These are phyloP conservation scores for Elongisporangium anandrum DNA, from an alignment of 352 stramenopile genomes.

Conservation along the genomic window DNA sequence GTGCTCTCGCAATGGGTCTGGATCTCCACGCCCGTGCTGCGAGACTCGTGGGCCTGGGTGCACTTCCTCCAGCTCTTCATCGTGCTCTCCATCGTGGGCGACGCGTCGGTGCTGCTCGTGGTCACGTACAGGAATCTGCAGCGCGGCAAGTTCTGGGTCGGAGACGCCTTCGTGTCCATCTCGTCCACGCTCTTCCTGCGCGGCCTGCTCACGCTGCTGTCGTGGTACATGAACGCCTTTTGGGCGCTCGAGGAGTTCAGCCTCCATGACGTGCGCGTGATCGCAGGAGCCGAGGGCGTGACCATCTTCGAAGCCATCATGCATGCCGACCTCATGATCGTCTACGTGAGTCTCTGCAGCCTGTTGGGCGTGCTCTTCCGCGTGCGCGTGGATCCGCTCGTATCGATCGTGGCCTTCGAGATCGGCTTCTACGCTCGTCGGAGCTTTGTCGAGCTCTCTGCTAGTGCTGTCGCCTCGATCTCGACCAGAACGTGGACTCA, in stretches of 20 bases:
- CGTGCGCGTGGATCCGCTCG: slow-evolving; percentile 20
- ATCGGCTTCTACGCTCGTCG: slow-evolving; percentile 13
- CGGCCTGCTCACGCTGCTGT: slow-evolving; percentile 17
- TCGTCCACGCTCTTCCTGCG: slow-evolving; percentile 17
- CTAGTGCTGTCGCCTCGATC: background rate
- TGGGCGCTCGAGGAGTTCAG: slow-evolving; percentile 35
- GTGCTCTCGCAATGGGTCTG: slow-evolving; percentile 16
- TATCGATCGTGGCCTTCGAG: slow-evolving; percentile 25
- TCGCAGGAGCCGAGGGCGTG: slow-evolving; percentile 9
- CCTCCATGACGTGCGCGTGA: slow-evolving; percentile 15
- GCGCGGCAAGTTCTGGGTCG: slow-evolving; percentile 33
- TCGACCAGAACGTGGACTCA: background rate
- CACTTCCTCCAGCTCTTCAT: slow-evolving; percentile 36
- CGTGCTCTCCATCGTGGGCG: slow-evolving; percentile 19
- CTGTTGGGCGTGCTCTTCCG: slow-evolving; percentile 19
- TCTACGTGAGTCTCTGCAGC: slow-evolving; percentile 19
- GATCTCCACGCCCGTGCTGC: slow-evolving; percentile 10
- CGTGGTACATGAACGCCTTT: slow-evolving; percentile 28
- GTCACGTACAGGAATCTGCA: slow-evolving; percentile 26
- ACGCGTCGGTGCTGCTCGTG: slow-evolving; percentile 21
- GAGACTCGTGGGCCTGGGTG: slow-evolving; percentile 37
- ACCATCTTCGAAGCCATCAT: slow-evolving; percentile 24
- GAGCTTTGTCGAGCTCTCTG: background rate
- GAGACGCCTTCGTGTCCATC: slow-evolving; percentile 33
- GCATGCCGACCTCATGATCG: slow-evolving; percentile 26